Conservation (phyloP, 345 rosid species). For the Sapria himalayana region DNA sequence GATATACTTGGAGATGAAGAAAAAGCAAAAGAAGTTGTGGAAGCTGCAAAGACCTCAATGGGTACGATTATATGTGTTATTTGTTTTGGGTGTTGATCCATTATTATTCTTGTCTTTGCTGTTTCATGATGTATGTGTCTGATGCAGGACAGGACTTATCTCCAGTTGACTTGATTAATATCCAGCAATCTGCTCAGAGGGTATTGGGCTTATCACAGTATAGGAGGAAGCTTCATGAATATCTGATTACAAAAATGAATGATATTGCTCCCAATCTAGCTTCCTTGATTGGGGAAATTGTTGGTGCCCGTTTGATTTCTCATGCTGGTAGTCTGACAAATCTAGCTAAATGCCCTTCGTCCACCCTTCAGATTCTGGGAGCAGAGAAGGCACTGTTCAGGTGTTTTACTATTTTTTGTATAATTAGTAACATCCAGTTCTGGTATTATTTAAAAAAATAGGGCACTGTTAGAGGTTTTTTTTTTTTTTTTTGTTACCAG, state of each 20-base stretch:
- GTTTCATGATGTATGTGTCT: too few relatives aligned
- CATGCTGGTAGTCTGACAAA: slow-evolving; percentile 97
- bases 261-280: slow-evolving; percentile 92
- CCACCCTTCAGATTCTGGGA: slow-evolving; percentile 94
- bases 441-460: too few relatives aligned
- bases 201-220: slow-evolving; percentile 76
- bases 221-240: slow-evolving; percentile 70
- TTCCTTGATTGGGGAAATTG: slow-evolving; percentile 79
- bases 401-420: slow-evolving; percentile 17
- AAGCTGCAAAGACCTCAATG: slow-evolving; percentile 96
- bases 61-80: slow-evolving; percentile 26
- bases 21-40: slow-evolving; percentile 70
- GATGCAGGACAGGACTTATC: slow-evolving; percentile 71
- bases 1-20: slow-evolving; percentile 83
- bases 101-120: neutral
- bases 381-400: slow-evolving; percentile 95
- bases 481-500: too few relatives aligned
- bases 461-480: too few relatives aligned
- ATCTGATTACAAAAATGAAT: slow-evolving; percentile 70
- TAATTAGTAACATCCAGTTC: too few relatives aligned
- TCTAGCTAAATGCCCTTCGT: slow-evolving; percentile 94
- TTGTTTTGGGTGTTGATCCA: neutral
- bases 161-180: slow-evolving; percentile 65
- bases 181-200: slow-evolving; percentile 61
- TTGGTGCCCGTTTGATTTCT: slow-evolving; percentile 83